Evolutionary conservation across 257 asterid species (phyloP).

Genomic region (Forsythia viridissima): DNA sequence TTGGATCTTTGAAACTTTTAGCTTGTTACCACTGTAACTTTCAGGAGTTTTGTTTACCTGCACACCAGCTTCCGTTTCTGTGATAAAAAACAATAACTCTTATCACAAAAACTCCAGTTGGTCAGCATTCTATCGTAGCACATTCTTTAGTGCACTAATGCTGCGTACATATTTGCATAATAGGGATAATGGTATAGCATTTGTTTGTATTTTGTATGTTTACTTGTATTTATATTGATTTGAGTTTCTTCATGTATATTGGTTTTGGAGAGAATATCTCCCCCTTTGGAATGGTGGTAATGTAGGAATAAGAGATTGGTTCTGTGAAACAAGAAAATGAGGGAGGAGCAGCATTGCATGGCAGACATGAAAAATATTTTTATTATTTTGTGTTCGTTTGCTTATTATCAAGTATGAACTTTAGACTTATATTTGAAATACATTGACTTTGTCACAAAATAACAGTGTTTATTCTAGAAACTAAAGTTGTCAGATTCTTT

Average conservation of each 20-base stretch:
- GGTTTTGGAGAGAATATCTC: not conserved
- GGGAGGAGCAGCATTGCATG: constrained; percentile 1
- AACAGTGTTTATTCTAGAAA: not conserved
- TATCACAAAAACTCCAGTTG: not conserved
- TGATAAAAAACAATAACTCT: not conserved
- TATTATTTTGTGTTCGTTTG: not conserved
- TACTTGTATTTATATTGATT: not conserved
- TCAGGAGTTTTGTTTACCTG: not conserved
- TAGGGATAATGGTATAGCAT: not conserved
- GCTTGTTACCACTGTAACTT: not conserved
- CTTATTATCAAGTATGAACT: not conserved
- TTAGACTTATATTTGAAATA: not conserved
- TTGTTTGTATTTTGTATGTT: not conserved
- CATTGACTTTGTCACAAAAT: not conserved
- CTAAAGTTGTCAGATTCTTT: not conserved
- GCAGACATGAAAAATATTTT: constrained; percentile 1
- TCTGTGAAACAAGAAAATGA: not conserved
- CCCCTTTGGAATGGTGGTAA: not conserved
- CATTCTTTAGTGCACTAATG: not conserved
- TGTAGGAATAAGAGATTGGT: not conserved
- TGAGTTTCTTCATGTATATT: not conserved
- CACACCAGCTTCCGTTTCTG: not conserved
- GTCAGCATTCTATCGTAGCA: not conserved
- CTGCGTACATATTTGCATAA: not conserved
- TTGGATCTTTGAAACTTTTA: not conserved